Percentiles rank a stretch among this genome's conserved stretches.
Conservation (phyloP, 805 yeast genomes). For the Sugiyamaella lignohabitans region DNA sequence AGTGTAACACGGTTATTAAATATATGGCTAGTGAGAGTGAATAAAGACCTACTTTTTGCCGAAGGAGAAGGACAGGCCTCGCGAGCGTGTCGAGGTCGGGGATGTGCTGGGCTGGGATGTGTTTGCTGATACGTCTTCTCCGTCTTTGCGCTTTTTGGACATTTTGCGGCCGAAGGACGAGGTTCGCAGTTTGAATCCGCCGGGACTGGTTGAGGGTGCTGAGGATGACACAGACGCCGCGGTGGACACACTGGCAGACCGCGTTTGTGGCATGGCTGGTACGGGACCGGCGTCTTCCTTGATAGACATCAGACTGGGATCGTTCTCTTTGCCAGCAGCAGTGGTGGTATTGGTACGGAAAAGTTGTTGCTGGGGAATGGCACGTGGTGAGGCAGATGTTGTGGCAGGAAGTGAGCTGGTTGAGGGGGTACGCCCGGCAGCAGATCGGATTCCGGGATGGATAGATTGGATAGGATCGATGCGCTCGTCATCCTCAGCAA, state of each 20-base stretch:
- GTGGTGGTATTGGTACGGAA: not conserved
- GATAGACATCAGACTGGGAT: conserved; percentile 3
- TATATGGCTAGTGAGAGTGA: no score
- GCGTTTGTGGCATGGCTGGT: not conserved
- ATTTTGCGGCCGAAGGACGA: conserved; percentile 7
- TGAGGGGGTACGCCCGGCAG: no score
- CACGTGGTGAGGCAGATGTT: not conserved
- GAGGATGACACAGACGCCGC: conserved; percentile 1
- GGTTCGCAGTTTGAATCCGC: conserved; percentile 7
- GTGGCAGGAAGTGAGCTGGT: not conserved
- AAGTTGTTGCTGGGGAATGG: no score
- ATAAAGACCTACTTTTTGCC: not conserved
- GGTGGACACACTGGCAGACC: no score
- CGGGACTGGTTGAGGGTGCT: not conserved
- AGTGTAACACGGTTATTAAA: no score
- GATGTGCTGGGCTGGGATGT: conserved; percentile 4
- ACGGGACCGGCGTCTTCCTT: conserved; percentile 2
- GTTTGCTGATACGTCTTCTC: not conserved
- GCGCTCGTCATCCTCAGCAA: not conserved
- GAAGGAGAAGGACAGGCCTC: conserved; percentile 15
- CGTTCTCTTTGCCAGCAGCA: not conserved
- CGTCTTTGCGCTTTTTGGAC: conserved; percentile 9
- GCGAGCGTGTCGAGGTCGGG: conserved; percentile 7
- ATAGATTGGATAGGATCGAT: not conserved
- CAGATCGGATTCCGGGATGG: not conserved